Percentiles rank a stretch among this genome's conserved stretches.
Evolutionary conservation across 306 rosid genomes (phyloP).

Genomic region (Mimosa bimucronata): DNA sequence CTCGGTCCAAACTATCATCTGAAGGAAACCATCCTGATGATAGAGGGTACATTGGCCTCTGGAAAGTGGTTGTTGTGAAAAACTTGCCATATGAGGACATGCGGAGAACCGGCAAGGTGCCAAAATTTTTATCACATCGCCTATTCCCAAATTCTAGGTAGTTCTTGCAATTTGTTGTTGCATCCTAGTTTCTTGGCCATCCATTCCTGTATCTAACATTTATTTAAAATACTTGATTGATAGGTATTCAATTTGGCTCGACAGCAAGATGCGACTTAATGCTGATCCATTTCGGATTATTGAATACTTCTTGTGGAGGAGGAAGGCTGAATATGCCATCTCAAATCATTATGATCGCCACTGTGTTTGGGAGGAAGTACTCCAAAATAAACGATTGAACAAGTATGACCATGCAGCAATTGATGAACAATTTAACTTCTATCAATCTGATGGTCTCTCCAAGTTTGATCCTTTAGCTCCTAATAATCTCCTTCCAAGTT

Average conservation of each 20-base stretch:
- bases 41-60: slow-evolving; percentile 70
- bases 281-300: slow-evolving; percentile 84
- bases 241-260: slow-evolving; percentile 98
- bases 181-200: slow-evolving; percentile 33
- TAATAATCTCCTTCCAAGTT: slow-evolving; percentile 74
- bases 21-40: slow-evolving; percentile 82
- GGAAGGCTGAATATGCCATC: slow-evolving; percentile 86
- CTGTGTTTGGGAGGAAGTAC: slow-evolving; percentile 94
- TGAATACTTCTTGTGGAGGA: slow-evolving; percentile 86
- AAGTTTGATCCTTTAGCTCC: slow-evolving; percentile 69
- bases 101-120: slow-evolving; percentile 98
- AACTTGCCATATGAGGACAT: slow-evolving; percentile 83
- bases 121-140: slow-evolving; percentile 89
- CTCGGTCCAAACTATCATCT: slow-evolving; percentile 61
- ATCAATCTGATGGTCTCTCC: slow-evolving; percentile 84
- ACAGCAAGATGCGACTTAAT: slow-evolving; percentile 93
- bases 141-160: slow-evolving; percentile 90
- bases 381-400: slow-evolving; percentile 88
- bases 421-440: slow-evolving; percentile 76
- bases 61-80: slow-evolving; percentile 75
- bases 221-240: slow-evolving; percentile 36
- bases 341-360: slow-evolving; percentile 95
- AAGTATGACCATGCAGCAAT: slow-evolving; percentile 83
- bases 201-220: slow-evolving; percentile 30
- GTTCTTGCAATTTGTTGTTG: slow-evolving; percentile 37